Conservation (phyloP, 495 filamentous ascomycete species). For the Podospora tetraspora region DNA sequence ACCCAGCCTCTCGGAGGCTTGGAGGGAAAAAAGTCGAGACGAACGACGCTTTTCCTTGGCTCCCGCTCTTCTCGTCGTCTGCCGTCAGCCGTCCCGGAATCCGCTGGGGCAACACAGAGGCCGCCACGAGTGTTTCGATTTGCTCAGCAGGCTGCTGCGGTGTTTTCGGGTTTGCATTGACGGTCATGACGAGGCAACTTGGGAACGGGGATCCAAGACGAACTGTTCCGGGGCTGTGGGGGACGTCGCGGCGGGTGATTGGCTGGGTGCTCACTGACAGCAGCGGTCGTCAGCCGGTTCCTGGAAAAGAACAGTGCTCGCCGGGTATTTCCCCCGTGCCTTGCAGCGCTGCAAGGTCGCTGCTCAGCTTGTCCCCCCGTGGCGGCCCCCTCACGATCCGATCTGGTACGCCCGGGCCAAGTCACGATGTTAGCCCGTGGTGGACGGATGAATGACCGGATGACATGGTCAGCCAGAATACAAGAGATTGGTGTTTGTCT, state of each 20-base stretch:
- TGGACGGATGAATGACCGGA: not conserved
- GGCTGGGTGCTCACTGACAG: slow-evolving; percentile 3
- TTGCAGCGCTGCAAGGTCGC: slow-evolving; percentile 18
- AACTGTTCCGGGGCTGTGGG: slow-evolving; percentile 2
- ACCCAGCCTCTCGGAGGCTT: not conserved
- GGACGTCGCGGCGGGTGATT: slow-evolving; percentile 1
- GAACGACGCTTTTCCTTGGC: slow-evolving; percentile 3
- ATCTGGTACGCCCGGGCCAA: not conserved
- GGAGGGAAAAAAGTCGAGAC: not conserved
- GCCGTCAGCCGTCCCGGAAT: not conserved
- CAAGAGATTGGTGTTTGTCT: not conserved
- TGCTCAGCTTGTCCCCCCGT: not conserved
- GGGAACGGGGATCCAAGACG: slow-evolving; percentile 9
- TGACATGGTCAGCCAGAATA: not conserved
- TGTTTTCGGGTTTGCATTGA: slow-evolving; percentile 7
- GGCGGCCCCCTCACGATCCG: not conserved
- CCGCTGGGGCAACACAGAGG: slow-evolving; percentile 6
- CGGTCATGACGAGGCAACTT: not conserved
- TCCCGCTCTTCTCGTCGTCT: not conserved
- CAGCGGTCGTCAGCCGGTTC: slow-evolving; percentile 3
- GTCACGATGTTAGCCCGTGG: not conserved
- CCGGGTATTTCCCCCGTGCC: slow-evolving; percentile 15
- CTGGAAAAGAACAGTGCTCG: slow-evolving; percentile 13
- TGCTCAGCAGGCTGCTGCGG: not conserved
- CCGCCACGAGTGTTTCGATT: slow-evolving; percentile 16